Base-by-base conservation (phyloP, 176 grass and related monocot genomes). In the Saccharum spontaneum region DNA sequence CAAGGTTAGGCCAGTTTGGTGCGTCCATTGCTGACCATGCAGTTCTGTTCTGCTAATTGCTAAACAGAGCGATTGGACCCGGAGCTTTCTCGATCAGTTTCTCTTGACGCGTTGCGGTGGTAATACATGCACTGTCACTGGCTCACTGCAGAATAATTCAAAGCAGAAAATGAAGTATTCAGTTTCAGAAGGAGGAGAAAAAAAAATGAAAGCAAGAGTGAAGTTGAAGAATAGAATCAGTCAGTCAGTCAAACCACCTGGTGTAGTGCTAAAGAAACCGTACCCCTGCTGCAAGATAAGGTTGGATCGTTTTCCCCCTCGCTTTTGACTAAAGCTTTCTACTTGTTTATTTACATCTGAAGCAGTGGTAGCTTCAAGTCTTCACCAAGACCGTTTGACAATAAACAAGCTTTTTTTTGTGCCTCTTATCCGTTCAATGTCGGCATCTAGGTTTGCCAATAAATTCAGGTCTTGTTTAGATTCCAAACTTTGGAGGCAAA, bases 171-270 rank as follows among this genome's bases (percentile, higher is more conserved):
- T 28, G 28, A 1, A 28, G 28, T 12, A 74, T 16, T 71, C 37
- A 28, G 11, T 54, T 72, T 82, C 24, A 57, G 10, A 3, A 62
- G 54, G 79, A 57, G 5, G 22, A 17, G 1, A 0, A 7, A 49
- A 59, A 57, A 59, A 22, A 59, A 40, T 2, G 36, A 5, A 39
- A 23, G 50, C 39, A 34, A 1, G 60, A 80, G 57, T 67, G 67
- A 28, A 60, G n/a, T 14, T 68, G 73, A 62, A 83, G 79, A 23
- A 83, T 28, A 33, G 59, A 69, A 75, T 69, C 73, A 69, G 60
- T 43, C 79, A 49, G 46, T 49, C 44, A 49, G 70, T 73, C 84
- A 79, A 83, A 86, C 40, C 61, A 75, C 89, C 88, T 90, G 84
- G 30, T 69, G 28, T n/a, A 57, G n/a, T 50, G 60, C 39, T 79